phyloP scores from a whole-genome alignment of 2,329 filamentous ascomycete genomes.

The Calonectria ilicicola region DNA sequence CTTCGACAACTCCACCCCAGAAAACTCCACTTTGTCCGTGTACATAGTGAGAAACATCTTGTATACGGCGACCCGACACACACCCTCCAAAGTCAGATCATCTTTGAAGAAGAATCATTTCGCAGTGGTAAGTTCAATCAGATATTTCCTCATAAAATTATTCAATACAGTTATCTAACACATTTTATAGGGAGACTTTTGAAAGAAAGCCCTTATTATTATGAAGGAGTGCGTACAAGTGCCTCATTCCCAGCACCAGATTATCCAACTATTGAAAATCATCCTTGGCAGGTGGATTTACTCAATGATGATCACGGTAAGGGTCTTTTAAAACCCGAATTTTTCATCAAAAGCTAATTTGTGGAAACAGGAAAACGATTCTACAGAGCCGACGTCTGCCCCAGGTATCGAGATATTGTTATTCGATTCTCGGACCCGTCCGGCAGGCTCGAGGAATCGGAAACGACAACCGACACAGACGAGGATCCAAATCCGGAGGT shows the following conservation, averaged over 20 bases:
- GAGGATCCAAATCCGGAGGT: not conserved
- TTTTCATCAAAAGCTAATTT: not conserved
- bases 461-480: not conserved
- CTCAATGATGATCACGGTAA: not conserved
- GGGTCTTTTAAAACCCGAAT: not conserved
- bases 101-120: not conserved
- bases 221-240: not conserved
- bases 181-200: not conserved
- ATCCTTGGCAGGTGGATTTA: slow-evolving; percentile 1
- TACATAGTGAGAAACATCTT: not conserved
- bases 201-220: not conserved
- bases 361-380: not conserved
- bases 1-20: not conserved
- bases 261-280: not conserved
- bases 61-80: not conserved
- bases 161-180: not conserved
- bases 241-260: not conserved
- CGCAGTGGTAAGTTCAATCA: not conserved
- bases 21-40: not conserved
- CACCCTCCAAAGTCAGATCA: not conserved
- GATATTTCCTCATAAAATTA: not conserved
- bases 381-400: not conserved
- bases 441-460: not conserved
- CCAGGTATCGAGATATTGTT: not conserved
- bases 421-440: not conserved